Evolutionary conservation across 805 yeast species (phyloP), one percentile per base, ranked within the genome.

Genomic region (Candida ovalis): DNA sequence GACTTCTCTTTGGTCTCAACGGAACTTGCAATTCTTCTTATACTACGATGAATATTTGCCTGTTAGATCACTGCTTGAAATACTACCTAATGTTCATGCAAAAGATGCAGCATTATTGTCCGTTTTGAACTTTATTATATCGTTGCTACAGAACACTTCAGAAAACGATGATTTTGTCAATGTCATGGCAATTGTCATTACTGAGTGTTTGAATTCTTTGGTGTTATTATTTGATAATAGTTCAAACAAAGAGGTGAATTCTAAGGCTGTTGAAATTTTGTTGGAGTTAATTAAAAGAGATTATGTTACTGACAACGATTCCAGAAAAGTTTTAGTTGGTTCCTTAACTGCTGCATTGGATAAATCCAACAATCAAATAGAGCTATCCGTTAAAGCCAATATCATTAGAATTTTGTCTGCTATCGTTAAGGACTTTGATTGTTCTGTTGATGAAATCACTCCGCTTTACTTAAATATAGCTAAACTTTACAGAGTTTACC

Each of bases 51-150:
- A 84, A 41, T 72, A 67, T 44, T 71, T 77, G 1, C 78, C 89
- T 7, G 73, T 78, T 0, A 62, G 57, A 13, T 81, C 90, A 2
- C 62, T 89, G 32, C 69, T 86, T 56, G 67, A 74, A 2, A 68
- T 86, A 9, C 59, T 90, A 42, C 67, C 72, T 1, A 77, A 79
- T 56, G 62, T 67, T 1, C 73, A 77, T 47, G 83, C 86, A 2
- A 91, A 90, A 59, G 88, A 82, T 36, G 50, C 81, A 0, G 96
- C 89, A 2, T 58, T 84, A 9, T 57, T 68, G 2, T 64, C 70
- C n/a, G 77, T 83, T 9, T 63, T 86, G 41, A 78, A 76, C 30
- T 85, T 85, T 55, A 68, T 80, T 32, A 64, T 71, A 32, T 64
- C 73, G 42, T 68, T 84, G 5, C 62, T 70, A 2, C 67, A 66